Base-by-base conservation (phyloP, 1,139 yeast species). In the Hansenula lynferdii region DNA sequence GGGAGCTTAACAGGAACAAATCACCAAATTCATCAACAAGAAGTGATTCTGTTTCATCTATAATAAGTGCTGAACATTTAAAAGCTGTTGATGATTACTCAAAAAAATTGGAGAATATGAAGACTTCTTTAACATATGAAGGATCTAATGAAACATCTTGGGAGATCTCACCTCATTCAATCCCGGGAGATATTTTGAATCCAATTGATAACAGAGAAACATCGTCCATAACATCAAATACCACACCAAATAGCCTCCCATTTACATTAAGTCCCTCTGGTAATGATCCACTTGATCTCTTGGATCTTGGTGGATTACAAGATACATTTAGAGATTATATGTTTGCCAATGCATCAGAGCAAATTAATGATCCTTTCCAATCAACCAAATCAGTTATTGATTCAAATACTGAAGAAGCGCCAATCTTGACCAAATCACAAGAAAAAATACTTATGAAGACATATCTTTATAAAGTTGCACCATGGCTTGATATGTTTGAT, bases 401-500 rank as follows among this genome's bases (percentile, higher is more conserved):
- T 27, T 8, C 20, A 27, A 10, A 9, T 10, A 20, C n/a, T 10
- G 20, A 16, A 12, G 6, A 21, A 23, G 4, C 21, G 30, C 37
- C 5, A 8, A 40, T 42, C 16, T 29, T 51, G 4, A 44, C 54
- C 11, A 40, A 48, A 11, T 38, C 31, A 2, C 63, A 61, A 35
- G 53, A 54, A 42, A 44, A 57, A 24, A 25, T 39, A 9, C 44
- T 62, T 19, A 41, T 56, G 38, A 53, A 58, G 36, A 56, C 51
- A 24, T 62, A 56, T 38, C 38, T 62, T 3, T 59, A 60, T 35
- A 61, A 60, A 35, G 58, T 62, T 12, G 66, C 66, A 3, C 61
- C 62, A 1, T 58, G 66, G 64, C 45, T 62, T 15, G 67, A 62
- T 37, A 60, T 62, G 61, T 62, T 61, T 45, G 66, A 62, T 39